Evolutionary conservation across 768 basidiomycete genomes (phyloP), one percentile per base, ranked within the genome.

Genomic region (Tricholomella constricta): DNA sequence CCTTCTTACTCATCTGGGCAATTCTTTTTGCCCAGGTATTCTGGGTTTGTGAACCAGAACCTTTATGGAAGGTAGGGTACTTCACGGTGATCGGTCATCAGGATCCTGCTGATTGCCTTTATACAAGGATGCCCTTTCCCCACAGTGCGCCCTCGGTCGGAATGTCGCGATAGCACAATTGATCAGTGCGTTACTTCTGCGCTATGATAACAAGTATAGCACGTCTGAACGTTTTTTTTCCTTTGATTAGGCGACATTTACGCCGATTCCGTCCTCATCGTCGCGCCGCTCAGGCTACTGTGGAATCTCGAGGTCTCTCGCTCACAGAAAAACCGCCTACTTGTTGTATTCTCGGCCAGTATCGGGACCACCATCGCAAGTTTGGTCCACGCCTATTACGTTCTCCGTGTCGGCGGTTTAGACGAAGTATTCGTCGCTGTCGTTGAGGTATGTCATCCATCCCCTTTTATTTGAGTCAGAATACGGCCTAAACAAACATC

Each of bases 121-220:
- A 57, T 76, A 73, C 73, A 69, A 77, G 51, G 17, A 70, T 25
- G n/a, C 20, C 14, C 2, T 37, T 1, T 47, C 53, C 20, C 65
- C 76, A 0, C 72, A 73, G 45, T 81, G 79, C 48, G 67, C 65
- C 4, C 65, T 80, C 17, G 70, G 72, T n/a, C 56, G 60, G 15
- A 66, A 72, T 52, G 70, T 81, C 11, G 78, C 74, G 2, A 62
- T 79, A 10, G 72, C 72, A 9, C 78, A 80, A 58, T 64, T 80
- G 27, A 69, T 69, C 59, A 77, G 79, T 80, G 46, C 46, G 78
- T 72, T 12, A 12, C 6, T 19, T 14, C 8, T 15, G 4, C n/a
- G n/a, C n/a, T n/a, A n/a, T n/a, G n/a, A n/a, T n/a, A n/a, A n/a
- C n/a, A n/a, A n/a, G n/a, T n/a, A n/a, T n/a, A n/a, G n/a, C n/a